These are phyloP conservation scores for Helichrysum umbraculigerum DNA, from an alignment of 129 eudicot species.

Conservation along the genomic window DNA sequence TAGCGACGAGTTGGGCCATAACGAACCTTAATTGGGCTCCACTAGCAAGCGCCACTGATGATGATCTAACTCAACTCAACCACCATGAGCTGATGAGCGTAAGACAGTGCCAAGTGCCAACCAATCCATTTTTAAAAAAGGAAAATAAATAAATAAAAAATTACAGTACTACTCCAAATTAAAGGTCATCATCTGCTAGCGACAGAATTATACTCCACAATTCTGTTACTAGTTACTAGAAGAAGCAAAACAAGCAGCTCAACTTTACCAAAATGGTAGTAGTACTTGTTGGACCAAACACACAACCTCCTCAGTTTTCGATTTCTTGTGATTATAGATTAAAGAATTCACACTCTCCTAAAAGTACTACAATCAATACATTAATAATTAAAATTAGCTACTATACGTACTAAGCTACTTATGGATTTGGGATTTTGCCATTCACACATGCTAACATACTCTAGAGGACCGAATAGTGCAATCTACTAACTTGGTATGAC, in stretches of 20 bases:
- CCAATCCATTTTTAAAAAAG: background rate
- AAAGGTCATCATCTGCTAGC: constrained; percentile 1
- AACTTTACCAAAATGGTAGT: constrained; percentile 1
- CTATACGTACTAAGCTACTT: background rate
- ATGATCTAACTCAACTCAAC: background rate
- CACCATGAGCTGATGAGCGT: background rate
- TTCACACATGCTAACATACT: background rate
- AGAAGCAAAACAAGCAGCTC: background rate
- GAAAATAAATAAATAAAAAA: background rate
- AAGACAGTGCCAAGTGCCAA: background rate
- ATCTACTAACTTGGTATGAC: background rate
- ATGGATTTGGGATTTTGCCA: background rate
- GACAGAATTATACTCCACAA: background rate
- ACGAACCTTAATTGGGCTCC: background rate
- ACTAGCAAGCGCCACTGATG: constrained; percentile 2
- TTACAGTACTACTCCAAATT: background rate
- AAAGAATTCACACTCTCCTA: too few species aligned
- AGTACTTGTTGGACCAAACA: constrained; percentile 1
- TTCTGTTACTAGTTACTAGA: constrained; percentile 4
- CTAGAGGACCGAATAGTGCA: background rate
- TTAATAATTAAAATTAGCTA: background rate
- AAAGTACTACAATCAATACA: background rate
- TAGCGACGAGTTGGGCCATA: background rate
- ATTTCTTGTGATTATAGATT: too few species aligned
- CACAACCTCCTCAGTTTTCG: background rate